Conservation (phyloP, 2,329 filamentous ascomycete species). For the Decorospora gaudefroyi region DNA sequence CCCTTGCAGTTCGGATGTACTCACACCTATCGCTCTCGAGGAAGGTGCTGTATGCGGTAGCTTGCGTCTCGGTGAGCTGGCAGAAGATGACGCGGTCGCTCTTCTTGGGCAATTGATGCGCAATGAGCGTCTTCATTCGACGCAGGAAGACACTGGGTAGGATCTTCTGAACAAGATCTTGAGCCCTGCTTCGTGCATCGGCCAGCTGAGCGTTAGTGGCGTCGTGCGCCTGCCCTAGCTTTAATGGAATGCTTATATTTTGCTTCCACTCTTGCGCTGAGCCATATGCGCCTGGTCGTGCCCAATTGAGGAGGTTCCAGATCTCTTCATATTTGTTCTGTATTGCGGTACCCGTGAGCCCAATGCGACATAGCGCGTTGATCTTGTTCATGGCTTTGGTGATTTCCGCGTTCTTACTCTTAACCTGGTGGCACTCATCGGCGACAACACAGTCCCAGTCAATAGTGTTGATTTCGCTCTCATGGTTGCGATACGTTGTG, state of each 20-base stretch:
- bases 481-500: slow-evolving; percentile 78
- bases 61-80: slow-evolving; percentile 80
- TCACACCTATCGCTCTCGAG: slow-evolving; percentile 72
- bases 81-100: slow-evolving; percentile 94
- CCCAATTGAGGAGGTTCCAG: slow-evolving; percentile 96
- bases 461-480: slow-evolving; percentile 77
- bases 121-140: slow-evolving; percentile 90
- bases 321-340: slow-evolving; percentile 98
- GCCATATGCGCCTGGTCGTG: slow-evolving; percentile 76
- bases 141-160: slow-evolving; percentile 88
- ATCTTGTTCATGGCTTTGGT: slow-evolving; percentile 87
- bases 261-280: slow-evolving; percentile 75
- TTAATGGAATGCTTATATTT: slow-evolving; percentile 77
- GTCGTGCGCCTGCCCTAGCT: slow-evolving; percentile 88
- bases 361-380: slow-evolving; percentile 89
- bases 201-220: slow-evolving; percentile 83
- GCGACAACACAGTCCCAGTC: slow-evolving; percentile 94
- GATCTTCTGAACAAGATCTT: slow-evolving; percentile 82
- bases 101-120: slow-evolving; percentile 91
- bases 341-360: slow-evolving; percentile 91
- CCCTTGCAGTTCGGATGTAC: slow-evolving; percentile 68
- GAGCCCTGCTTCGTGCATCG: slow-evolving; percentile 77
- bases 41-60: slow-evolving; percentile 80
- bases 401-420: slow-evolving; percentile 75
- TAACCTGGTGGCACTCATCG: slow-evolving; percentile 90